Evolutionary conservation across 371 early-diverging fungal species (phyloP), one percentile per base, ranked within the genome.

Genomic region (Lichtheimia ramosa): DNA sequence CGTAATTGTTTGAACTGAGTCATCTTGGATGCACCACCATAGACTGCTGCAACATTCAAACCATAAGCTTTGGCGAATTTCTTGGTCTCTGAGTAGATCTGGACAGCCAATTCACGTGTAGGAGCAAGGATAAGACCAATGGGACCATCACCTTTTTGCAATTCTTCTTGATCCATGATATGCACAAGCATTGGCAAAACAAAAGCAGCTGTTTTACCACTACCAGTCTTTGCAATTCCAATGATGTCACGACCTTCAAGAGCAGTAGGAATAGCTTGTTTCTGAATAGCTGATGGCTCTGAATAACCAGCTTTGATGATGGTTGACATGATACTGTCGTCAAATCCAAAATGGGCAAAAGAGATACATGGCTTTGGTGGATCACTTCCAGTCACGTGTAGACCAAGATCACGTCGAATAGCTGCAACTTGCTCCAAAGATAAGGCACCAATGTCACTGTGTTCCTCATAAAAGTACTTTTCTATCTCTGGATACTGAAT

Each of bases 11-110:
- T 91, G 71, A 92, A 92, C 68, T 98, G 97, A 23, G 92, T 91
- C 63, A 85, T 82, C 65, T 95, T 91, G 24, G 91, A 86, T 8
- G 91, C 96, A 54, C 98, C 98, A 59, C 99, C 99, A 68, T 92
- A 94, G 0, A 96, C 90, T 7, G 87, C 85, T n/a, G 86, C 84
- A 12, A 83, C 85, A 50, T 81, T 82, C 40, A 93, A 71, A 3
- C 84, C 85, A 58, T 88, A 91, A 0, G 85, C 83, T 61, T 89
- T 91, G 2, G 89, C 91, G 69, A 90, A 91, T 61, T 87, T 89
- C 65, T 91, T 89, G 14, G 90, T 76, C 63, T 94, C 93, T 51
- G 79, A 71, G 61, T 91, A 86, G 39, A 98, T 95, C 70, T 97
- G 98, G 27, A 82, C 81, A 0, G 95, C 94, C 34, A 98, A 76